These are phyloP conservation scores for Colletotrichum graminicola DNA, from an alignment of 2,329 filamentous ascomycete species.

Conservation along the genomic window DNA sequence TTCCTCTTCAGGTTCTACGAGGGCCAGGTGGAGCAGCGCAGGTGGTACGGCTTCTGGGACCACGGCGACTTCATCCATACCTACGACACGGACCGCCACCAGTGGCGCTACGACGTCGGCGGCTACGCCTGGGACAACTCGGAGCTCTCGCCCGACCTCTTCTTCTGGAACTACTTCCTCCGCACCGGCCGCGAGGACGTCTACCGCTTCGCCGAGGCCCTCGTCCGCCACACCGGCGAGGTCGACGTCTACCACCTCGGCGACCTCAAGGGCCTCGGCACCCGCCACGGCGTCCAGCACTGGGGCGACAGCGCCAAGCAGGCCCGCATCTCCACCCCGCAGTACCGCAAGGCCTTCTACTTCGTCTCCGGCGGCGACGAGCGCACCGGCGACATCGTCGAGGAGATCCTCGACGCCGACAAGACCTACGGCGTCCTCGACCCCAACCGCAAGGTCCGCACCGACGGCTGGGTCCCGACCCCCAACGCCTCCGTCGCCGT, in stretches of 20 bases:
- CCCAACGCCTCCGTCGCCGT: slow-evolving; percentile 59
- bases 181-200: slow-evolving; percentile 69
- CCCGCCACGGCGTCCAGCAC: slow-evolving; percentile 73
- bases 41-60: slow-evolving; percentile 75
- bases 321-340: slow-evolving; percentile 68
- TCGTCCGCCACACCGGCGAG: slow-evolving; percentile 70
- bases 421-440: slow-evolving; percentile 66
- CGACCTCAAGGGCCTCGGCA: slow-evolving; percentile 69
- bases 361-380: slow-evolving; percentile 70
- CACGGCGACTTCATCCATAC: slow-evolving; percentile 74
- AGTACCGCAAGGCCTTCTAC: slow-evolving; percentile 68
- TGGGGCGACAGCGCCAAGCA: slow-evolving; percentile 73
- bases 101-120: slow-evolving; percentile 73
- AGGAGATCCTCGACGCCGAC: slow-evolving; percentile 64
- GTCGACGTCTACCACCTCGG: slow-evolving; percentile 73
- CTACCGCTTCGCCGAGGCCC: slow-evolving; percentile 69
- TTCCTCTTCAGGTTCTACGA: slow-evolving; percentile 69
- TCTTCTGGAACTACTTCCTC: slow-evolving; percentile 73
- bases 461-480: slow-evolving; percentile 61
- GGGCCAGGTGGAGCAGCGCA: slow-evolving; percentile 65
- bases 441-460: slow-evolving; percentile 69
- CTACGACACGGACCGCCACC: slow-evolving; percentile 69
- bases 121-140: slow-evolving; percentile 76
- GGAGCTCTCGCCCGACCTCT: slow-evolving; percentile 72
- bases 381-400: slow-evolving; percentile 66